Evolutionary conservation across 2,329 filamentous ascomycete genomes (phyloP).

Genomic region (Dryadomyces quercus-mongolicae): DNA sequence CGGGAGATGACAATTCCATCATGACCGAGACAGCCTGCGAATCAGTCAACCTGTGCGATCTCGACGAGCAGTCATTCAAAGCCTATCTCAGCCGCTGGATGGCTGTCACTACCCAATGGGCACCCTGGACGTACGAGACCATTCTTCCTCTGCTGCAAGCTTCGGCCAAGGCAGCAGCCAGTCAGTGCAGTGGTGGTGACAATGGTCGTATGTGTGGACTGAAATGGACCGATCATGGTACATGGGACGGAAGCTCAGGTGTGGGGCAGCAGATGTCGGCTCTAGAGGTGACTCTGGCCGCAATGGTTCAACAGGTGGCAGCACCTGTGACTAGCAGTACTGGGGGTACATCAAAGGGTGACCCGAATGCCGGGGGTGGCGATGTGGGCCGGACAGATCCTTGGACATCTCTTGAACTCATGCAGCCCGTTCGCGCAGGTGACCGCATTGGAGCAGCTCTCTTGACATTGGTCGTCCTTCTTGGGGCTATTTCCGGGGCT

Average conservation of each 20-base stretch:
- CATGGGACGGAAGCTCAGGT: slow-evolving; percentile 47
- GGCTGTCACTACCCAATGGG: slow-evolving; percentile 40
- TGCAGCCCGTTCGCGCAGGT: slow-evolving; percentile 27
- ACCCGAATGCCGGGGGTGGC: slow-evolving; percentile 31
- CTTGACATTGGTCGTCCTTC: slow-evolving; percentile 33
- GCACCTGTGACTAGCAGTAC: slow-evolving; percentile 36
- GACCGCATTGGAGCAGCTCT: slow-evolving; percentile 45
- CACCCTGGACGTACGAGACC: slow-evolving; percentile 34
- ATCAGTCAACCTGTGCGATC: slow-evolving; percentile 45
- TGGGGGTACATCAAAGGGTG: slow-evolving; percentile 46
- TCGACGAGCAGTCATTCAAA: slow-evolving; percentile 65
- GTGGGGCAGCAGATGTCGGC: slow-evolving; percentile 62
- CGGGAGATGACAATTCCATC: slow-evolving; percentile 27
- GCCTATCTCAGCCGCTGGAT: slow-evolving; percentile 61
- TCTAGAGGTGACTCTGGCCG: slow-evolving; percentile 23
- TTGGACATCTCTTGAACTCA: neutral
- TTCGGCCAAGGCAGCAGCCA: slow-evolving; percentile 38
- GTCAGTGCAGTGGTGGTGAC: slow-evolving; percentile 39
- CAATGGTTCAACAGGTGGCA: neutral
- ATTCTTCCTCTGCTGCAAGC: slow-evolving; percentile 37
- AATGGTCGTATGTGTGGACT: slow-evolving; percentile 49
- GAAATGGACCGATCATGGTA: slow-evolving; percentile 40
- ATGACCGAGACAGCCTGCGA: slow-evolving; percentile 60
- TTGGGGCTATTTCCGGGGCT: slow-evolving; percentile 36
- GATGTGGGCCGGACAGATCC: slow-evolving; percentile 11